Evolutionary conservation across 75 land plant species (phyloP).

Genomic region (Picea sitchensis): DNA sequence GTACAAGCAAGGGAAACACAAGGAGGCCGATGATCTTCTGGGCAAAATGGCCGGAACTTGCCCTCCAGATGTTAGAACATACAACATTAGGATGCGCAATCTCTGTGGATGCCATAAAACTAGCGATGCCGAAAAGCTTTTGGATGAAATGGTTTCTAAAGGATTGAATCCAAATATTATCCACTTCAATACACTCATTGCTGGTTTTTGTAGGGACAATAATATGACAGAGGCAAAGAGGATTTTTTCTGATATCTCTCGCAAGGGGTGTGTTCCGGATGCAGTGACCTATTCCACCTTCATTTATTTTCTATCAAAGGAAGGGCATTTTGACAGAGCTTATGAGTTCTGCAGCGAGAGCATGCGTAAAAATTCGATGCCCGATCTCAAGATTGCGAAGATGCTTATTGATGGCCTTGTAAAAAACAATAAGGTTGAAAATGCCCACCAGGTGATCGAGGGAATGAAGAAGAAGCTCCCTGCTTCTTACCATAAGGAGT

Average conservation of each 20-base stretch:
- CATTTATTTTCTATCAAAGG: slow-evolving; percentile 21
- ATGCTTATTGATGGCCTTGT: slow-evolving; percentile 21
- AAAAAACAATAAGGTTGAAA: slow-evolving; percentile 17
- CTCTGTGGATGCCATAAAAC: slow-evolving; percentile 15
- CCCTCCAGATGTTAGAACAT: slow-evolving; percentile 5
- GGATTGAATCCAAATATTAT: slow-evolving; percentile 28
- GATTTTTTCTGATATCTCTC: slow-evolving; percentile 20
- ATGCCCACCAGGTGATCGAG: slow-evolving; percentile 15
- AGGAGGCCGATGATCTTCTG: no score
- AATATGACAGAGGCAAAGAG: slow-evolving; percentile 36
- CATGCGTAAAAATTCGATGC: neutral
- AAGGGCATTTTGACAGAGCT: slow-evolving; percentile 31
- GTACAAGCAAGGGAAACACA: no score
- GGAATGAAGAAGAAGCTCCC: neutral
- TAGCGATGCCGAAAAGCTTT: slow-evolving; percentile 34
- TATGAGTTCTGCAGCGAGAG: slow-evolving; percentile 16
- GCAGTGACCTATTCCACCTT: slow-evolving; percentile 10
- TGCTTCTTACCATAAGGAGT: no score
- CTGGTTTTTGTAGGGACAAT: slow-evolving; percentile 22
- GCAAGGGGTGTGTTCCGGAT: slow-evolving; percentile 18
- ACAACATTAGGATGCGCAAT: slow-evolving; percentile 20
- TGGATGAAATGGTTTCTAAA: slow-evolving; percentile 26
- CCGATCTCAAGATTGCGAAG: no score
- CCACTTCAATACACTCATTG: slow-evolving; percentile 26
- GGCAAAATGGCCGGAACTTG: no score